A percentile compares a stretch with the other conserved stretches of the same genome.
phyloP scores from a whole-genome alignment of 108 stramenopile species.

The Conticribra guillardii region DNA sequence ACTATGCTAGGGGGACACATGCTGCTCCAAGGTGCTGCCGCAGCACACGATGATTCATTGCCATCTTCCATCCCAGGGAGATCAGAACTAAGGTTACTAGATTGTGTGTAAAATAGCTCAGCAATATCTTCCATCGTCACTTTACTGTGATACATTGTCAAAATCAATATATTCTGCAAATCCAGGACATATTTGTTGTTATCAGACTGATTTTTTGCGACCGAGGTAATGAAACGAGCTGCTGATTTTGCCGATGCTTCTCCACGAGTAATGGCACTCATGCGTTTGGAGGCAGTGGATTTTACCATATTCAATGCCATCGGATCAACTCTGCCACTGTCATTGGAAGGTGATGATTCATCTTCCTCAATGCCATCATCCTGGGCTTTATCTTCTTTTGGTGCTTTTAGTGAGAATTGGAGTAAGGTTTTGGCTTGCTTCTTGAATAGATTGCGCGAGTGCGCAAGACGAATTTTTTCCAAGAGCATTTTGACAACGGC shows the following conservation, averaged over 20 bases:
- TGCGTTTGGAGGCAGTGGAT: slow-evolving; percentile 41
- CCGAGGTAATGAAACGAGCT: slow-evolving; percentile 24
- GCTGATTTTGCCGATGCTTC: slow-evolving; percentile 42
- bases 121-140: slow-evolving; percentile 54
- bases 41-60: slow-evolving; percentile 15
- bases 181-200: not conserved
- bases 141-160: slow-evolving; percentile 62
- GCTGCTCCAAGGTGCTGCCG: slow-evolving; percentile 41
- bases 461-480: slow-evolving; percentile 26
- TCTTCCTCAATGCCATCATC: slow-evolving; percentile 12
- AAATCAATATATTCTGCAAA: slow-evolving; percentile 47
- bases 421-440: not conserved
- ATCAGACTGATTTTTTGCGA: not conserved
- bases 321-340: slow-evolving; percentile 54
- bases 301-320: slow-evolving; percentile 62
- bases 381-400: slow-evolving; percentile 10
- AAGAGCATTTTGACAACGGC: slow-evolving; percentile 18
- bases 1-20: slow-evolving; percentile 63
- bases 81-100: slow-evolving; percentile 11
- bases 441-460: slow-evolving; percentile 27
- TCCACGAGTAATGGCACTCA: slow-evolving; percentile 45
- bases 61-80: slow-evolving; percentile 17
- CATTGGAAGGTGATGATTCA: slow-evolving; percentile 29
- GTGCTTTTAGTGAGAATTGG: slow-evolving; percentile 11
- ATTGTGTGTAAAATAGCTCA: slow-evolving; percentile 38